Conservation (phyloP, 2,329 filamentous ascomycete genomes). For the Teratosphaeriaceae sp. region DNA sequence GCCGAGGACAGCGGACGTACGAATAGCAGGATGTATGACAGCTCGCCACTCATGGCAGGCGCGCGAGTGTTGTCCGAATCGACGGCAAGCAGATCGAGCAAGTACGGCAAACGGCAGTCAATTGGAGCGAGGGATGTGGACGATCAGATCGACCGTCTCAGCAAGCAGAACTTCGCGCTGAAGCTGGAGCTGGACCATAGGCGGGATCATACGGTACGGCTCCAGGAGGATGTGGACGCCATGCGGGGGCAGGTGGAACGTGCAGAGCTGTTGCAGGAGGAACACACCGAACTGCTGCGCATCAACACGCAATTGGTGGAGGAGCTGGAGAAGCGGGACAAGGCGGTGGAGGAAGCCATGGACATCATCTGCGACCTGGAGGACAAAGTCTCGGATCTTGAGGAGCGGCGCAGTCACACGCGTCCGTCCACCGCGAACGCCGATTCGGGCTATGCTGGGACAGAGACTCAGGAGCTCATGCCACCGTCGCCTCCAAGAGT, state of each 20-base stretch:
- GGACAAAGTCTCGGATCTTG: conserved; percentile 21
- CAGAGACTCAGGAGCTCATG: conserved; percentile 25
- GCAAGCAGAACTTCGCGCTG: conserved; percentile 72
- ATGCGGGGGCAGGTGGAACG: conserved; percentile 47
- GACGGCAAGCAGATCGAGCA: no score
- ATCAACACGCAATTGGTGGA: conserved; percentile 53
- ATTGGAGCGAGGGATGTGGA: conserved; percentile 63
- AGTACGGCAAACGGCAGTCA: conserved; percentile 18
- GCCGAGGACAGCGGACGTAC: conserved; percentile 19
- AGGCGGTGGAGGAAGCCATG: conserved; percentile 64
- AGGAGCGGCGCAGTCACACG: conserved; percentile 20
- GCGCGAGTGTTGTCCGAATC: conserved; percentile 13
- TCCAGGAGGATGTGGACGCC: conserved; percentile 53
- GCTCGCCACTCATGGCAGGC: conserved; percentile 19
- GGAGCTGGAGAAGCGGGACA: conserved; percentile 62
- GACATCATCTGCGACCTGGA: conserved; percentile 54
- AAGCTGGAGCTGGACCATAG: conserved; percentile 67
- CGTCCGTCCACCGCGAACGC: conserved; percentile 28
- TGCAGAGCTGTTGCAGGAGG: conserved; percentile 27
- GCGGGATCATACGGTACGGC: conserved; percentile 53
- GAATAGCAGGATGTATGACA: conserved; percentile 19
- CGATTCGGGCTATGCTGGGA: conserved; percentile 30
- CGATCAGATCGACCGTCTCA: conserved; percentile 59
- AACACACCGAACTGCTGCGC: conserved; percentile 46
- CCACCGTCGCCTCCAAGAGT: conserved; percentile 19